Conservation (phyloP, 805 yeast species). For the Ogataea glucozyma region DNA sequence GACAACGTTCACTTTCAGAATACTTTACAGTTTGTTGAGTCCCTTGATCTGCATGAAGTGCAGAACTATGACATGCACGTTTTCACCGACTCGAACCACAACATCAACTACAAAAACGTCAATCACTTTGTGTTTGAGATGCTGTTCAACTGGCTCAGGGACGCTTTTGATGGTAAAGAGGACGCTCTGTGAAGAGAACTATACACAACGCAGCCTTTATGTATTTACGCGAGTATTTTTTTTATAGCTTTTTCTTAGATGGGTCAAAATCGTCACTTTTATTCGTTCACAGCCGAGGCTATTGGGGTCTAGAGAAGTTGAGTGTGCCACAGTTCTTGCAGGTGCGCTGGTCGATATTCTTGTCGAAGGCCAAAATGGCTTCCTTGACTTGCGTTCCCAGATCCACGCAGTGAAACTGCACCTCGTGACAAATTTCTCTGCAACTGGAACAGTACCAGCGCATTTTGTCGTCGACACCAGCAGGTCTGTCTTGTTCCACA, state of each 20-base stretch:
- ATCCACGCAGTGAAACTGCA: conserved; percentile 72
- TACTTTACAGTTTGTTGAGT: conserved; percentile 60
- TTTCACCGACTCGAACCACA: conserved; percentile 93
- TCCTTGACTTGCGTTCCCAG: conserved; percentile 88
- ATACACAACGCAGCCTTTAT: no score
- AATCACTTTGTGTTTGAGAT: conserved; percentile 70
- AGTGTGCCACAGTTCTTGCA: conserved; percentile 75
- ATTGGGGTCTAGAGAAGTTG: conserved; percentile 64
- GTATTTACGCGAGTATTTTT: background rate
- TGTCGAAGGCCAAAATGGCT: conserved; percentile 73
- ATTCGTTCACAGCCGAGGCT: background rate
- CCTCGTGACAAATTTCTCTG: conserved; percentile 62
- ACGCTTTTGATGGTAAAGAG: conserved; percentile 47
- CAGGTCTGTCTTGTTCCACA: conserved; percentile 88
- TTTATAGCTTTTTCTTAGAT: background rate
- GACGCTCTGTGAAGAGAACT: conserved; percentile 2
- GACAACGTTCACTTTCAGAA: conserved; percentile 83
- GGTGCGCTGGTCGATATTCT: conserved; percentile 61
- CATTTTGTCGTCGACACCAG: conserved; percentile 64
- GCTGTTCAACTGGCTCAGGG: conserved; percentile 64
- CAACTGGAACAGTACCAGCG: conserved; percentile 89
- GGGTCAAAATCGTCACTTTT: no score
- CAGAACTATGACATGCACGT: conserved; percentile 82
- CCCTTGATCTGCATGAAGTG: conserved; percentile 50
- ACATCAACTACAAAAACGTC: conserved; percentile 79